Base-by-base conservation (phyloP, 768 basidiomycete genomes). In the Calocybe gangraenosa region DNA sequence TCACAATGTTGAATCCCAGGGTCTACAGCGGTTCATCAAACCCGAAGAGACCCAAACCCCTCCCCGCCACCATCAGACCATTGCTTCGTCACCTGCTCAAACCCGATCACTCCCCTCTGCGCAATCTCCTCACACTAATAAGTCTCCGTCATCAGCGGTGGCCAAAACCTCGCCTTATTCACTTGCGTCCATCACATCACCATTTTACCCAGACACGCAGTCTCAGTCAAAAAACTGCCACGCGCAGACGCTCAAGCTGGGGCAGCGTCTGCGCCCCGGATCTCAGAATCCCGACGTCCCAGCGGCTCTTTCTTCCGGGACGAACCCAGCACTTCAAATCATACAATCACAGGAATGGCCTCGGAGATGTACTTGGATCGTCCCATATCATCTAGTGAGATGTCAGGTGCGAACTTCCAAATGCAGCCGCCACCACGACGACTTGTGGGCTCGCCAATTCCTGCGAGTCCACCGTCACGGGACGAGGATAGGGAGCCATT, bases 231-330 rank as follows among this genome's bases (percentile, higher is more conserved):
- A 87, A 85, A 85, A 87, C 74, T 82, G 46, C 74, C 68, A 58
- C 78, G 83, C 84, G 84, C 84, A 84, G 84, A 82, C 76, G 83
- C 74, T 73, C 73, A 75, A 56, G 58, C 82, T 76, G 83, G 82
- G 84, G 81, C 79, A 68, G 76, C 77, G 82, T 82, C 84, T 84
- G 84, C 84, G 83, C 80, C 75, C 53, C 70, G 65, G 60, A 59
- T 58, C 50, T 58, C 59, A 42, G 50, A 57, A 53, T 56, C 63
- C 39, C 58, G 65, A 66, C 65, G 69, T 53, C 70, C 64, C 61
- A 75, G 70, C 63, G 69, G 58, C 54, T 62, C 56, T 34, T 57
- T 54, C 49, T 54, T 54, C 41, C 60, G 59, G 32, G 62, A 63
- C 36, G 49, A 51, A 23, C 35, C 46, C 41, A 17, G 53, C 22